Evolutionary conservation across 352 stramenopile genomes (phyloP).

Genomic region (Phytophthora megakarya): DNA sequence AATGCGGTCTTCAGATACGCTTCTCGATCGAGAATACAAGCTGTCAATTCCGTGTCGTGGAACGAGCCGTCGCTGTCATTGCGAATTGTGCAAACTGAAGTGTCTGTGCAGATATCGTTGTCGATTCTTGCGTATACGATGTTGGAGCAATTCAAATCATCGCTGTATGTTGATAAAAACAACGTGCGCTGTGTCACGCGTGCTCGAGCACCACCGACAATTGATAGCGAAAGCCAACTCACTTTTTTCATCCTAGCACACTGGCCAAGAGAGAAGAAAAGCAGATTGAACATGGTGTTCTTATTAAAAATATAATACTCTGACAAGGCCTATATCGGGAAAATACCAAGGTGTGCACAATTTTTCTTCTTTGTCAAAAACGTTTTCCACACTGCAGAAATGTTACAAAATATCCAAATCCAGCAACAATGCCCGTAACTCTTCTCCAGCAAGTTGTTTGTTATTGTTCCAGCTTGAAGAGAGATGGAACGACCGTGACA

Average conservation of each 20-base stretch:
- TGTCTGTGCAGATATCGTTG: constrained; percentile 22
- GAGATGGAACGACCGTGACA: no score
- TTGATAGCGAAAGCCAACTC: background rate
- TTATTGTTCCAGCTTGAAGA: no score
- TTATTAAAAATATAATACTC: background rate
- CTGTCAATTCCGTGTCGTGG: constrained; percentile 23
- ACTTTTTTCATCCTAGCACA: background rate
- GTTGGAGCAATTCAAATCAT: constrained; percentile 17
- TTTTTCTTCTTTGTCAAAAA: no score
- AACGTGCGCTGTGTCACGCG: constrained; percentile 11
- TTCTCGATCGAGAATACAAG: constrained; percentile 21
- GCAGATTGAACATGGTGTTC: no score
- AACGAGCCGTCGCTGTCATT: constrained; percentile 23
- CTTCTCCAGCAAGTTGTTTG: no score
- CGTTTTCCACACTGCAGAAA: no score
- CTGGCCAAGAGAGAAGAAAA: no score
- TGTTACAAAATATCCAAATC: no score
- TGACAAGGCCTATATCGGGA: background rate
- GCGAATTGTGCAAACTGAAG: constrained; percentile 14
- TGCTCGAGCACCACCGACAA: background rate
- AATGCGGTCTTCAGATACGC: constrained; percentile 14
- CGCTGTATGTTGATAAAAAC: constrained; percentile 25
- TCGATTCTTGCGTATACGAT: constrained; percentile 28
- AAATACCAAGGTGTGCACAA: no score
- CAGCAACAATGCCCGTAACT: no score